Percentiles rank a stretch among this genome's conserved stretches.
These are phyloP conservation scores for Salix purpurea DNA, from an alignment of 345 rosid species.

Conservation along the genomic window DNA sequence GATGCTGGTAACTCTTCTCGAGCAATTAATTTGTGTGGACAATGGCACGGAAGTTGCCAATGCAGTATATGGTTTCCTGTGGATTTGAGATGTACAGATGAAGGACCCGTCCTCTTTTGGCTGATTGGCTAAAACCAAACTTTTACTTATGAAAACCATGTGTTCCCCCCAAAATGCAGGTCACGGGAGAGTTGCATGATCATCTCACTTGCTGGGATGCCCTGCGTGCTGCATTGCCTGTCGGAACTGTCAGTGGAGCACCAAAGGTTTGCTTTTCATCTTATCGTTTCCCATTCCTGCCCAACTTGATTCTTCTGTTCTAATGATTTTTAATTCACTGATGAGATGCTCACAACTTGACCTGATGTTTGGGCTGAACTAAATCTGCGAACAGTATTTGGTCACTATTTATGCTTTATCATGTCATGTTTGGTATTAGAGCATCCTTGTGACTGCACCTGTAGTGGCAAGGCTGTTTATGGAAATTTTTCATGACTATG, in stretches of 20 bases:
- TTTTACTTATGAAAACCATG: background rate
- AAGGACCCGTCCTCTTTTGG: background rate
- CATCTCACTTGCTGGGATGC: slow-evolving; percentile 75
- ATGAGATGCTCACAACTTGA: background rate
- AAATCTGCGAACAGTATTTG: background rate
- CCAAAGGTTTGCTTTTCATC: slow-evolving; percentile 49
- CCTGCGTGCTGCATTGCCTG: slow-evolving; percentile 72
- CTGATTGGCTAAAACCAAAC: background rate
- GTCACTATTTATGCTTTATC: background rate
- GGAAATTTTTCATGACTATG: background rate
- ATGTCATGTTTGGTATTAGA: background rate
- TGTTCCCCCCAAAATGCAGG: slow-evolving; percentile 36
- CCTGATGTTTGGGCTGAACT: background rate
- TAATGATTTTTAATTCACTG: background rate
- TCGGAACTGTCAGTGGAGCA: slow-evolving; percentile 92
- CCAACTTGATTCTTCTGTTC: background rate
- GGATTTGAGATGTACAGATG: background rate
- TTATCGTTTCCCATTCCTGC: too few relatives aligned
- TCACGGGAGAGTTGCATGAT: slow-evolving; percentile 75
- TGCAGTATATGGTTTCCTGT: background rate
- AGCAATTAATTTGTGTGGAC: background rate
- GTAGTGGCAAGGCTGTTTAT: background rate
- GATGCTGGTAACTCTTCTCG: background rate
- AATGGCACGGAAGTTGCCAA: background rate
- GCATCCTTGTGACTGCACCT: background rate